Evolutionary conservation across 495 filamentous ascomycete species (phyloP).

Genomic region (Chaetomidium leptoderma): DNA sequence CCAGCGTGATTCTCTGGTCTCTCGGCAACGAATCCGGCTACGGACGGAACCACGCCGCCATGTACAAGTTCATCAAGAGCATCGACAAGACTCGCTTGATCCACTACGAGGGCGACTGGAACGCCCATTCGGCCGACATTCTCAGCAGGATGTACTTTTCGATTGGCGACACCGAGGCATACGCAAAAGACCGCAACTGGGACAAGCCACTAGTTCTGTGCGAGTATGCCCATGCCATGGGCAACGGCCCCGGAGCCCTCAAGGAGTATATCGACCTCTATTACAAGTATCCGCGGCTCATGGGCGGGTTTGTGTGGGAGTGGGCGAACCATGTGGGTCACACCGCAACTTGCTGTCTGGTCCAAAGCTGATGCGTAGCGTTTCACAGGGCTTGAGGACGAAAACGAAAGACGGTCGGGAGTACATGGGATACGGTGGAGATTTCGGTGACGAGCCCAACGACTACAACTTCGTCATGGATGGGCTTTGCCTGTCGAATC

Average conservation of each 20-base stretch:
- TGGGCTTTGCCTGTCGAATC: conserved; percentile 57
- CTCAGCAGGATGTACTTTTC: conserved; percentile 63
- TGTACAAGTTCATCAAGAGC: conserved; percentile 59
- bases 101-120: conserved; percentile 64
- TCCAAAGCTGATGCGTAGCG: background rate
- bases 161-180: conserved; percentile 44
- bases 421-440: conserved; percentile 67
- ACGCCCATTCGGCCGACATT: conserved; percentile 60
- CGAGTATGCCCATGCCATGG: conserved; percentile 71
- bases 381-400: conserved; percentile 50
- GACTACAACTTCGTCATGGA: conserved; percentile 67
- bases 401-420: conserved; percentile 50
- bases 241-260: conserved; percentile 65
- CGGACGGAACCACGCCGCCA: conserved; percentile 61
- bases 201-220: conserved; percentile 60
- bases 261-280: conserved; percentile 67
- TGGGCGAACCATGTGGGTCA: conserved; percentile 62
- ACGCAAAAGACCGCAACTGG: conserved; percentile 41
- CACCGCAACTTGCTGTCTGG: background rate
- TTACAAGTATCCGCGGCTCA: conserved; percentile 56
- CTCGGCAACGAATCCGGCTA: conserved; percentile 71
- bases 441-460: conserved; percentile 67
- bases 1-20: conserved; percentile 67
- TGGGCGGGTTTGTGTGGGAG: conserved; percentile 74
- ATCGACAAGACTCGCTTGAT: conserved; percentile 56